Base-by-base conservation (phyloP, 2,329 filamentous ascomycete genomes). In the Aspergillus tubingensis region DNA sequence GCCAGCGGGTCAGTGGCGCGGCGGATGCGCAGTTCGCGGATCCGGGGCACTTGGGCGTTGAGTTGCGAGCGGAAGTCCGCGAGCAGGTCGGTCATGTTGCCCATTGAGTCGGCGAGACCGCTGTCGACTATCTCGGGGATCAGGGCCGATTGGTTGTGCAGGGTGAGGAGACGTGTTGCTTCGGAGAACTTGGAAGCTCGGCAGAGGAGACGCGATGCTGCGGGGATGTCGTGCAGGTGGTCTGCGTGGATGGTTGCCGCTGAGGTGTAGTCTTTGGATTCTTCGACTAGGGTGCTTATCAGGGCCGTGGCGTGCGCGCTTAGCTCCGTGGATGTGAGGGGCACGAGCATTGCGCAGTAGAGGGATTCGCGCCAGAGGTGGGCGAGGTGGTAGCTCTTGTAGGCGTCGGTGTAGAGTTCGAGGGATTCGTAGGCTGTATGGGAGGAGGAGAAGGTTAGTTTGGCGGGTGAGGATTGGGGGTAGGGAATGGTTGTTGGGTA, bases 291-390 rank as follows among this genome's bases (percentile, higher is more conserved):
- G 1, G 89, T 89, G 57, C 94, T 91, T 1, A 90, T 90, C 4
- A 99, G 86, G 0, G 85, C 84, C 0, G 80, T 81, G n/a, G 92
- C 92, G 17, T 97, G 85, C 38, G 87, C 84, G 3, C 75, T 71
- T 36, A 96, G 81, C 13, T 90, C 85, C 0, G 82, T 79, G 0
- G 81, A 69, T 0, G 87, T 81, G 3, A 92, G 75, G 0, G 88
- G 83, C 0, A 89, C 86, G 59, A 91, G 85, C 58, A 87, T 86
- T 5, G 93, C 93, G 50, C 87, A 87, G 68, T 90, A 91, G 52
- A 99, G 86, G 23, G 91, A 91, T 76, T 99, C 94, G 55, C 91
- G 91, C 95, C 95, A 99, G 77, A 91, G 85, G 41, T 92, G 91
- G 1, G 91, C 91, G 1, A 90, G 86, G 62, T 91, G 88, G 78